Evolutionary conservation across 202 grass and related monocot genomes (phyloP), one percentile per base, ranked within the genome.

Genomic region (Carex sylvatica): DNA sequence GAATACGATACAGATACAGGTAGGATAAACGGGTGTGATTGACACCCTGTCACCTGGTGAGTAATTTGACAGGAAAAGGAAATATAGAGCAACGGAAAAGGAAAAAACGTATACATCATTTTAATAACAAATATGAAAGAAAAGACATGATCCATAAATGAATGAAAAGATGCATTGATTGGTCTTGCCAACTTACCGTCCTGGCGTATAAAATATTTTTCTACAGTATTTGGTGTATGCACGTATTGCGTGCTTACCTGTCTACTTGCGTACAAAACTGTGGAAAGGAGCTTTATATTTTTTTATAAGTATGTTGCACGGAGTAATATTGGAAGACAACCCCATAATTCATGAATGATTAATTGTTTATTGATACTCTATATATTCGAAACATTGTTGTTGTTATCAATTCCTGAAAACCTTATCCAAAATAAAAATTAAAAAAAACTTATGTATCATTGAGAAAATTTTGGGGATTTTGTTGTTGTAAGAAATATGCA

Each of bases 111-210:
- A 9, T 54, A 42, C 28, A n/a, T 18, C 24, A n/a, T 33, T 58
- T 53, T 74, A 74, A 74, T 16, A 30, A 74, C 22, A 15, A 47
- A 74, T 26, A 54, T 65, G 61, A 54, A 19, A 55, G 20, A 69
- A 67, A 82, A 12, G 63, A 63, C 12, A 66, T 15, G 16, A 46
- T 64, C 58, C 35, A 65, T 80, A 80, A 80, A 65, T 80, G 79
- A 35, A 24, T 14, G 4, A 61, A 53, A 33, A 16, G 28, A 66
- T 66, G 79, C 79, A 81, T 81, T 81, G 79, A 81, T 66, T 40
- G 7, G 61, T 65, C 26, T 52, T 49, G 31, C 38, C 55, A 62
- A 59, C 76, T 55, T 80, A 23, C 53, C 38, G 16, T 24, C 7
- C 79, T 33, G 66, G 31, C 38, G 44, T 30, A 80, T 13, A 61